Conservation (phyloP, 495 filamentous ascomycete genomes). For the Aspergillus baeticus region DNA sequence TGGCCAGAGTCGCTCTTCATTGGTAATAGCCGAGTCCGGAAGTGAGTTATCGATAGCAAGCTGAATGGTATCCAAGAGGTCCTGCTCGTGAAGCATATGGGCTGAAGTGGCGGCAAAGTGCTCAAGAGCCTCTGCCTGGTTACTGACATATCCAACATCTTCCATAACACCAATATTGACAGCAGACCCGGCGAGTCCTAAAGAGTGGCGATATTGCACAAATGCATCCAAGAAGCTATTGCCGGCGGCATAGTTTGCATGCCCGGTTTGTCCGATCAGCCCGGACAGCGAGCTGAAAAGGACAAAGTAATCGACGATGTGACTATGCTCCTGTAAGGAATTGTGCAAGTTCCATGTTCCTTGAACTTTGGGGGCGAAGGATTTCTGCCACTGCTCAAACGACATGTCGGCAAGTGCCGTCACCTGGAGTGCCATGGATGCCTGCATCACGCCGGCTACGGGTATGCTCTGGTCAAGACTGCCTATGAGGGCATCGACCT, state of each 20-base stretch:
- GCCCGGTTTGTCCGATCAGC: not conserved
- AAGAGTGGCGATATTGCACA: conserved; percentile 2
- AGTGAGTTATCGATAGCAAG: not conserved
- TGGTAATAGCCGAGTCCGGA: not conserved
- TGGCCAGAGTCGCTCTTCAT: not conserved
- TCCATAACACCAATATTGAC: conserved; percentile 8
- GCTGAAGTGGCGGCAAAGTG: not conserved
- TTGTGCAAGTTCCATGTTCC: conserved; percentile 12
- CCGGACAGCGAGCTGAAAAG: conserved; percentile 3
- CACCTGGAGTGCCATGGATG: conserved; percentile 2
- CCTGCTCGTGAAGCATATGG: not conserved
- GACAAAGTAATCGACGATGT: not conserved
- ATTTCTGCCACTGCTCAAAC: not conserved
- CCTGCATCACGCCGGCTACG: conserved; percentile 4
- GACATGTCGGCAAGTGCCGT: not conserved
- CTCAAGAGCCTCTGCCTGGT: not conserved
- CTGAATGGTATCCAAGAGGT: not conserved
- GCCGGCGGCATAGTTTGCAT: conserved; percentile 4
- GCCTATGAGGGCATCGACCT: not conserved
- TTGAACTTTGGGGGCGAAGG: not conserved
- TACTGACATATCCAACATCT: conserved; percentile 3
- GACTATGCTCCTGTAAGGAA: not conserved
- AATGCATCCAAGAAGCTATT: conserved; percentile 7
- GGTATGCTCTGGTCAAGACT: not conserved
- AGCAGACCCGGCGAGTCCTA: not conserved